Base-by-base conservation (phyloP, 352 stramenopile species). In the Pythium sp. region DNA sequence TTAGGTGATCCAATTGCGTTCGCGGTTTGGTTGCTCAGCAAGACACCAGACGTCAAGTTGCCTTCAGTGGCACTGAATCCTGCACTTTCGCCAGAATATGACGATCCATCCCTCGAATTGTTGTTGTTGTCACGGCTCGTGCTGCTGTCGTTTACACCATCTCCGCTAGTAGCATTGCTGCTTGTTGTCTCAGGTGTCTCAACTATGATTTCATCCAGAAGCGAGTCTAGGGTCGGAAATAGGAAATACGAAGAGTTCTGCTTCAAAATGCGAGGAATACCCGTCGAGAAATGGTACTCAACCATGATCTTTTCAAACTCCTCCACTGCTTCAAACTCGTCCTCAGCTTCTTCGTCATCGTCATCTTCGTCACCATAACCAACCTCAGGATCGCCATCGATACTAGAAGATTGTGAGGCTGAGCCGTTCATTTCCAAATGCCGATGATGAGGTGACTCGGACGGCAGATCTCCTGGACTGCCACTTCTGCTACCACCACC, bases 221-320 rank as follows among this genome's bases (percentile, higher is more conserved):
- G 81, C 62, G 66, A 61, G 30, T 67, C 53, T 0, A 77, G 54
- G 7, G 71, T 72, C 11, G 76, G 77, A 63, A 91, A 89, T 1
- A 62, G 51, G 12, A 49, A 47, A 24, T 73, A 53, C 41, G 72
- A 74, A 4, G 32, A 63, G 58, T 83, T 80, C 46, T 68, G 71
- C 47, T 58, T 58, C 5, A 64, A 15, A 41, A 89, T 69, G 8
- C 77, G 79, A 18, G 82, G 80, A 53, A 91, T 79, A 9, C 82
- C 82, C 47, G 80, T 80, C 1, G 80, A 68, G 54, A 89, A 89
- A 57, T 87, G 72, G 68, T 80, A 91, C 49, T 88, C 80, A 34
- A 71, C 64, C 0, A 86, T 66, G 22, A 73, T 72, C 8, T 67
- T 22, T 46, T 78, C 65, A 46, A 84, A 69, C 62, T 78, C 67